These are phyloP conservation scores for Bryoglossum gracile DNA, from an alignment of 495 filamentous ascomycete genomes.

Conservation along the genomic window DNA sequence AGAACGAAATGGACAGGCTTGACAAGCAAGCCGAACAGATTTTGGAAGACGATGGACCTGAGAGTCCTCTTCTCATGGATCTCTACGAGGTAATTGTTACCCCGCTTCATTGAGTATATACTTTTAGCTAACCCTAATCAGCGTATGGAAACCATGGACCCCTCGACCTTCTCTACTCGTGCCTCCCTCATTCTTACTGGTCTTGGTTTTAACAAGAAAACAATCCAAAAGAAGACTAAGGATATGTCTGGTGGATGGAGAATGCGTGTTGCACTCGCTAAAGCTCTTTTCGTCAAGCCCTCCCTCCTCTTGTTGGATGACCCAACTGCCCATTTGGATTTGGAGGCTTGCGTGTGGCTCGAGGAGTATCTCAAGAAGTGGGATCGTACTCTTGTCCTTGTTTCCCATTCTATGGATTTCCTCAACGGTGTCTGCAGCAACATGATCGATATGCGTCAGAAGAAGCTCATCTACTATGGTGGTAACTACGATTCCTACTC, in stretches of 20 bases:
- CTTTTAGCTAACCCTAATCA: conserved; percentile 37
- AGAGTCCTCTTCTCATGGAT: conserved; percentile 85
- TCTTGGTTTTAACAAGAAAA: conserved; percentile 97
- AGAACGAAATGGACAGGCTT: conserved; percentile 84
- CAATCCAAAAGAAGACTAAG: conserved; percentile 98
- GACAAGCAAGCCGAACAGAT: conserved; percentile 86
- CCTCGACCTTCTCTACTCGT: conserved; percentile 97
- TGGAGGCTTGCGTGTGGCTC: conserved; percentile 98
- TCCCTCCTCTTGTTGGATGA: conserved; percentile 94
- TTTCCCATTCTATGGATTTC: conserved; percentile 98
- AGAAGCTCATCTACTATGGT: conserved; percentile 93
- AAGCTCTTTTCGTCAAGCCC: conserved; percentile 97
- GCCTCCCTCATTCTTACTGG: conserved; percentile 95
- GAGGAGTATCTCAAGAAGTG: conserved; percentile 99
- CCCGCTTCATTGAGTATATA: background rate
- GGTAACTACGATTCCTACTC: conserved; percentile 99
- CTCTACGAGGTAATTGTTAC: conserved; percentile 81
- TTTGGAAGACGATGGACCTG: conserved; percentile 84
- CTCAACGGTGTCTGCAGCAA: conserved; percentile 97
- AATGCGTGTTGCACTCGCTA: conserved; percentile 97
- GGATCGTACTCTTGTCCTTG: conserved; percentile 94
- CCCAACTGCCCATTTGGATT: conserved; percentile 97
- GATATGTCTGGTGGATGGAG: conserved; percentile 99
- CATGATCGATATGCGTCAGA: conserved; percentile 96
- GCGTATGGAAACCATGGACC: conserved; percentile 99